These are phyloP conservation scores for Triticum timopheevii DNA, from an alignment of 176 grass and related monocot species.

Conservation along the genomic window DNA sequence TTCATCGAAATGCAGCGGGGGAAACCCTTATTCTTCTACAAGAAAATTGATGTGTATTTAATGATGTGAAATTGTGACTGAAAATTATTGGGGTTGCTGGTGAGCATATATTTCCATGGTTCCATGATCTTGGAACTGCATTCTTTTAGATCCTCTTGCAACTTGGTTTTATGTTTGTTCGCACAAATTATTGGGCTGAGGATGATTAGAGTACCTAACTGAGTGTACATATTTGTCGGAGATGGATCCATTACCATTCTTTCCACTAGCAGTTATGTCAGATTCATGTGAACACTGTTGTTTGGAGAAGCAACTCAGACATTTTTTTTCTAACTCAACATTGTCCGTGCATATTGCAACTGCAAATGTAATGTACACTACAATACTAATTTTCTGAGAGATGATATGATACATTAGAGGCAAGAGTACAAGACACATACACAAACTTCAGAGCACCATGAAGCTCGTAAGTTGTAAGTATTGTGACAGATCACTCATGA, in stretches of 20 bases:
- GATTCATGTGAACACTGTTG: background rate
- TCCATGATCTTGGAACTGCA: background rate
- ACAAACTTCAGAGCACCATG: background rate
- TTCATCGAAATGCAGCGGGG: background rate
- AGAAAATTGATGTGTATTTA: background rate
- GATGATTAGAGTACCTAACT: background rate
- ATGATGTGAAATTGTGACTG: background rate
- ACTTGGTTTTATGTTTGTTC: background rate
- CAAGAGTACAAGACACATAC: background rate
- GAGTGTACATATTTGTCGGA: background rate
- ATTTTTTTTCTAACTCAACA: background rate
- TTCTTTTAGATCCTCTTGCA: background rate
- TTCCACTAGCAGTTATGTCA: background rate
- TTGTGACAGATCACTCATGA: background rate
- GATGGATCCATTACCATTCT: background rate
- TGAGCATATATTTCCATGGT: background rate
- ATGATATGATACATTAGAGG: background rate
- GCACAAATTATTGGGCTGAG: background rate
- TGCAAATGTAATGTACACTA: background rate
- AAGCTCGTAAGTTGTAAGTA: background rate
- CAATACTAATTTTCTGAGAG: background rate
- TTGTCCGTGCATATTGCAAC: background rate
- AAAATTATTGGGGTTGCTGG: background rate
- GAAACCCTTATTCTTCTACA: background rate
- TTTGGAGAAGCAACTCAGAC: background rate